Evolutionary conservation across 2,329 filamentous ascomycete genomes (phyloP).

Genomic region (Aureobasidium sp.): DNA sequence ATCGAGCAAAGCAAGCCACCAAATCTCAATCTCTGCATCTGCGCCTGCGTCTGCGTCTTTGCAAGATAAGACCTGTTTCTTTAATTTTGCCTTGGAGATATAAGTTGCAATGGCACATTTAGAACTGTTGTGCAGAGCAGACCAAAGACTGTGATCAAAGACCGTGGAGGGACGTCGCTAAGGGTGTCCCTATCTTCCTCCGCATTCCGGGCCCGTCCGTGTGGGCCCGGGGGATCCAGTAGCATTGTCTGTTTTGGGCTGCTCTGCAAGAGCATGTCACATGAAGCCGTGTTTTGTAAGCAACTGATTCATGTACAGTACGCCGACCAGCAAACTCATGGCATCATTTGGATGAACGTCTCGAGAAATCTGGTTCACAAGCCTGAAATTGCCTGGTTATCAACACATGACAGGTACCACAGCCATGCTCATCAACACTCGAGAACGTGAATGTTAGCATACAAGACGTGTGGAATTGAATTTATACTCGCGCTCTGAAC

Average conservation of each 20-base stretch:
- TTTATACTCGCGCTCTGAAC: not conserved
- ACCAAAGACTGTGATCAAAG: not conserved
- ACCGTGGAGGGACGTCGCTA: not conserved
- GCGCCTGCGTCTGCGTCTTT: not conserved
- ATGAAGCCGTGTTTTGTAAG: not conserved
- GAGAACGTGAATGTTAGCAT: not conserved
- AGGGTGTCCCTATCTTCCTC: not conserved
- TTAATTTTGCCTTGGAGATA: not conserved
- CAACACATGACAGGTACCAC: not conserved
- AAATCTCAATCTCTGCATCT: not conserved
- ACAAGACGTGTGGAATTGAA: not conserved
- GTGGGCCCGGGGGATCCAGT: not conserved
- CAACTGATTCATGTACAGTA: not conserved
- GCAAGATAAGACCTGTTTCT: not conserved
- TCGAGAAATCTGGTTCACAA: not conserved
- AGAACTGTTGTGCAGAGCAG: not conserved
- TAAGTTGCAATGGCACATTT: not conserved
- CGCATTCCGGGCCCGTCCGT: not conserved
- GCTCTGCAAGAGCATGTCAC: not conserved
- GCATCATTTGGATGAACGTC: not conserved
- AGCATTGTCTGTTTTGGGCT: constrained; percentile 1
- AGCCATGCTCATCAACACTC: not conserved
- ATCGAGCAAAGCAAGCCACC: not conserved
- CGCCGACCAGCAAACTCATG: not conserved
- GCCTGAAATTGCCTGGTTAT: not conserved